phyloP scores from a whole-genome alignment of 306 rosid species.

The Lotus japonicus region DNA sequence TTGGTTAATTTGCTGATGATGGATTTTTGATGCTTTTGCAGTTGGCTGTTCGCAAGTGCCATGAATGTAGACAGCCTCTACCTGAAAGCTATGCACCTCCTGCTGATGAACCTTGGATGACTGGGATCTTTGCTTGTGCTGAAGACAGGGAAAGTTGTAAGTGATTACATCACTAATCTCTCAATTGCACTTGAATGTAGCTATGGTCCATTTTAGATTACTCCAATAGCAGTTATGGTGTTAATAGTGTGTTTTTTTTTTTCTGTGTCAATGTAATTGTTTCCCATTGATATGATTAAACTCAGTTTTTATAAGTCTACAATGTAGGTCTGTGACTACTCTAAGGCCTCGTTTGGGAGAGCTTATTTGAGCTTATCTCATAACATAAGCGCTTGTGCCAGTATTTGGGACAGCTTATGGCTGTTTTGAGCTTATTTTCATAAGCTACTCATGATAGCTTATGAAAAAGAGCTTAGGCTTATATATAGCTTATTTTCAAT shows the following conservation, averaged over 20 bases:
- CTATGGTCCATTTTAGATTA: background rate
- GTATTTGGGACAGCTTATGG: too few species aligned
- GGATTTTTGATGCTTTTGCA: constrained; percentile 23
- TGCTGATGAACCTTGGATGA: constrained; percentile 93
- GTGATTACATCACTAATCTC: constrained; percentile 30
- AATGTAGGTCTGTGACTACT: background rate
- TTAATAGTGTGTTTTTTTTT: background rate
- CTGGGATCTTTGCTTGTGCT: constrained; percentile 84
- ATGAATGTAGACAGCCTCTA: constrained; percentile 83
- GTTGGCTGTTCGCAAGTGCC: constrained; percentile 74
- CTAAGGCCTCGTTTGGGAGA: too few species aligned
- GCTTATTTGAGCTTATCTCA: too few species aligned
- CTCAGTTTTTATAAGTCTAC: background rate
- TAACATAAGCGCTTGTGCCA: too few species aligned
- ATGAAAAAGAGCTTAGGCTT: too few species aligned
- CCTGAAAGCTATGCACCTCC: constrained; percentile 94
- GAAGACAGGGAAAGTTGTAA: constrained; percentile 92
- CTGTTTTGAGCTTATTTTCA: too few species aligned
- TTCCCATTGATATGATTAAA: background rate
- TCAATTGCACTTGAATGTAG: background rate
- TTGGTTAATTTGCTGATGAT: constrained; percentile 5
- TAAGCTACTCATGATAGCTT: too few species aligned
- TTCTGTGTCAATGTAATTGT: background rate
- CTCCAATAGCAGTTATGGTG: background rate
- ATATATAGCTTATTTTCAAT: too few species aligned